Base-by-base conservation (phyloP, 2,329 filamentous ascomycete genomes). In the Paraphaeosphaeria sporulosa region DNA sequence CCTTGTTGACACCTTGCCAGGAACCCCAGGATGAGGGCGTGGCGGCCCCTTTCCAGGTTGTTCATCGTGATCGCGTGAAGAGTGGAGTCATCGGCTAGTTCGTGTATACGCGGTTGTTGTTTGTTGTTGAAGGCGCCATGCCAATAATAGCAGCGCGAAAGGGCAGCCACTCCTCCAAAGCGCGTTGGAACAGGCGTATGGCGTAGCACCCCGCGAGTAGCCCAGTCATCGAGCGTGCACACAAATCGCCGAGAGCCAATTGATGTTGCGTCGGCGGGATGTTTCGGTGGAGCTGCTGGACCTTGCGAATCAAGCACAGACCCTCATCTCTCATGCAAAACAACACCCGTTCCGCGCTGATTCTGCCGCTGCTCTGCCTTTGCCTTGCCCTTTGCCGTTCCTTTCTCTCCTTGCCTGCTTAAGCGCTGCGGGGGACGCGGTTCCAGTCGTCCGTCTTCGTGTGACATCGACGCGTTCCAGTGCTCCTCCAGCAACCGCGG, bases 371-470 rank as follows among this genome's bases (percentile, higher is more conserved):
- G 60, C 59, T 60, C 57, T 62, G 59, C 61, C 64, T 66, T 54
- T 56, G 55, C 59, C 56, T 64, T 61, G 66, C 62, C 65, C 61
- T 64, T 67, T 59, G 64, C 64, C 65, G 61, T 73, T 67, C 59
- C 64, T 71, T 67, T 68, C 61, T 67, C 63, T 67, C 61, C 63
- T 67, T 71, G 66, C 67, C 67, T 69, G 43, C 64, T 58, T 70
- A 70, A 70, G 71, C 65, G 72, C 73, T 65, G 64, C 51, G 65
- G 68, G 67, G 57, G 67, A 69, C 69, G 73, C 67, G 69, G 69
- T 60, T 67, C 63, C 65, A 64, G 55, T 62, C 64, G 61, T 59
- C 64, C 55, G 60, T 62, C 62, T 57, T 65, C 66, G 70, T 64
- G 64, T 71, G 60, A 68, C 69, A 57, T 60, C 64, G 68, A 70